Percentiles rank a stretch among this genome's conserved stretches.
Evolutionary conservation across 2,329 filamentous ascomycete species (phyloP).

Genomic region (Fusarium praegraminearum): DNA sequence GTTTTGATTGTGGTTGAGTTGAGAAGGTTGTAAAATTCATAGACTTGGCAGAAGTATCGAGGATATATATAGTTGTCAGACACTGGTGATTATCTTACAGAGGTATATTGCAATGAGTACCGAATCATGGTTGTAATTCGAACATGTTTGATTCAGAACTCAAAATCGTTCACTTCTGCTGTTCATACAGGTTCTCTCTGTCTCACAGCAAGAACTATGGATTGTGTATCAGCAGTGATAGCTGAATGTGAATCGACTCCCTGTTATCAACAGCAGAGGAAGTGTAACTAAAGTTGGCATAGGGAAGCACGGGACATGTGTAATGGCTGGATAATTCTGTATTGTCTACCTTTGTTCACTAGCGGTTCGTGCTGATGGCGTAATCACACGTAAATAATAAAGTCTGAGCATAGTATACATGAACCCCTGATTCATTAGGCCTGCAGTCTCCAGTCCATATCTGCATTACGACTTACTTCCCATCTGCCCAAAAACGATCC

Average conservation of each 20-base stretch:
- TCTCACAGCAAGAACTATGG: neutral
- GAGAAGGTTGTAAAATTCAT: neutral
- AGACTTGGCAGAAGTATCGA: too few species aligned
- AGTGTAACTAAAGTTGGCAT: neutral
- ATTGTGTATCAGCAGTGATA: neutral
- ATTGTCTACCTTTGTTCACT: neutral
- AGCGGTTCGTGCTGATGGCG: neutral
- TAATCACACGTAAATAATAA: neutral
- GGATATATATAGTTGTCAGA: neutral
- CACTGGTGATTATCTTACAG: neutral
- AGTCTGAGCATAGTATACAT: neutral
- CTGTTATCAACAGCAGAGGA: too few species aligned
- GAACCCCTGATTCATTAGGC: neutral
- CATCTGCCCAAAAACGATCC: slow-evolving; percentile 16
- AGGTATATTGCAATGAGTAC: neutral
- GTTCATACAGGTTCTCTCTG: neutral
- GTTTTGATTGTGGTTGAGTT: too few species aligned
- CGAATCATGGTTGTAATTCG: accelerated
- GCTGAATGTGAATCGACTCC: neutral
- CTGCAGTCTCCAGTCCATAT: accelerated
- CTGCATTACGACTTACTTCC: neutral
- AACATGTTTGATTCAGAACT: neutral
- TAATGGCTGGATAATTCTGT: neutral
- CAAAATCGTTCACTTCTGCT: neutral
- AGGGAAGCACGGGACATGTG: neutral